phyloP scores from a whole-genome alignment of 2,329 filamentous ascomycete species.

The Alternaria sp. region DNA sequence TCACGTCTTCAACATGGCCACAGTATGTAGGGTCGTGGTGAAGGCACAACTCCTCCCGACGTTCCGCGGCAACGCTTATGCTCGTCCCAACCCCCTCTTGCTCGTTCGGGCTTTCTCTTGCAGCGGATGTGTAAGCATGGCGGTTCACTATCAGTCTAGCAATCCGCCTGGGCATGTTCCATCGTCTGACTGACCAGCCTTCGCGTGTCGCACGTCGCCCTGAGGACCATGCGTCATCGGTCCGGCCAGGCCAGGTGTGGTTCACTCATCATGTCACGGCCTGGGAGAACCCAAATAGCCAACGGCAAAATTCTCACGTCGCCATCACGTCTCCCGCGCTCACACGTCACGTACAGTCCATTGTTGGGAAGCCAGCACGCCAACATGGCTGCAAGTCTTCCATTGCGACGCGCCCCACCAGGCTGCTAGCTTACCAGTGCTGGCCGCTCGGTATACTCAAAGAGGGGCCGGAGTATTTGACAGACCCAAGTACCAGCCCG shows the following conservation, averaged over 20 bases:
- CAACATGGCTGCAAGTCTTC: neutral
- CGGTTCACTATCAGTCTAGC: neutral
- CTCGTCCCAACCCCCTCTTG: neutral
- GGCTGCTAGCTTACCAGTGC: conserved; percentile 23
- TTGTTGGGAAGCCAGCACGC: neutral
- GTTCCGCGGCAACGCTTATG: neutral
- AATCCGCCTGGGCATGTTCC: neutral
- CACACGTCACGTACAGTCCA: neutral
- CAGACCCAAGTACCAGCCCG: conserved; percentile 15
- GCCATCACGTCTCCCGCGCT: conserved; percentile 1
- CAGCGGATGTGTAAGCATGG: conserved; percentile 1
- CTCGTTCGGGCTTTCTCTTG: neutral
- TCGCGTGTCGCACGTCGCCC: neutral
- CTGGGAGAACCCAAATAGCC: conserved; percentile 5
- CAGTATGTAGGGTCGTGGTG: neutral
- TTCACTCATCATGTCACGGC: conserved; percentile 1
- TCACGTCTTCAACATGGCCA: neutral
- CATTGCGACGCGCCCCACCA: conserved; percentile 13
- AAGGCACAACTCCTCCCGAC: neutral
- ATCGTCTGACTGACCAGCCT: neutral
- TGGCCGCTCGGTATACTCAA: conserved; percentile 7
- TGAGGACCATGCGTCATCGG: neutral
- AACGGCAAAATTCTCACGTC: conserved; percentile 16
- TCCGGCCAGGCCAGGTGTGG: neutral
- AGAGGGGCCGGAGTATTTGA: conserved; percentile 27